Base-by-base conservation (phyloP, 495 filamentous ascomycete species). In the Neurospora cerealis region DNA sequence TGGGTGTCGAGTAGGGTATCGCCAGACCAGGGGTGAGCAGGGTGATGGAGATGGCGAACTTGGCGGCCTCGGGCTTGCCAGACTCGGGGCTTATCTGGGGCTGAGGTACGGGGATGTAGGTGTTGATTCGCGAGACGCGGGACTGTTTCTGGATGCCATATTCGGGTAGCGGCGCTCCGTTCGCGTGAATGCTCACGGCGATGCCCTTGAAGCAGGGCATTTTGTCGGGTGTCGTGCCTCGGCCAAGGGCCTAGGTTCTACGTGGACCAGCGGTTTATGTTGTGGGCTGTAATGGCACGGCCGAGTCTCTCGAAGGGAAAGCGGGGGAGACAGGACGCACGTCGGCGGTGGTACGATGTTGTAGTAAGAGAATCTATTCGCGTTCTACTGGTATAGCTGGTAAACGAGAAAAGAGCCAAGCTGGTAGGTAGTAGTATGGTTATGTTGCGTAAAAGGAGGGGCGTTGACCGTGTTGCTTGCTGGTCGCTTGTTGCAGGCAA, bases 151-250 rank as follows among this genome's bases (percentile, higher is more conserved):
- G 94, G 69, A 97, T 91, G 77, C 95, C 95, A 83, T 97, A 92
- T 82, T 99, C 96, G 69, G 93, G 87, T 74, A 98, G 88, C 37
- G 96, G 93, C 75, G 93, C 92, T 78, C 93, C 91, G 73, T 93
- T 93, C 41, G 94, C 93, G 82, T 98, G 95, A 79, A 98, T 96
- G 86, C 93, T 96, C 80, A 98, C 94, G 69, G 95, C 94, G 79
- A 98, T 93, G 81, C 95, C 95, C 85, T 96, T 96, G 87, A 97
- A 98, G 89, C 95, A 98, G 85, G 95, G 95, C 95, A 97, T 97
- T 79, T 78, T 80, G 73, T 24, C 38, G 42, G 70, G 38, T 48
- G 54, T 66, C 54, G 54, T 66, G 54, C 24, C 54, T 66, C 54
- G 54, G 28, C 28, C 54, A 66, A 9, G 54, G 54, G 54, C 54